A percentile compares a stretch with the other conserved stretches of the same genome.
Evolutionary conservation across 495 filamentous ascomycete species (phyloP).

Genomic region (Arthonia radiata): DNA sequence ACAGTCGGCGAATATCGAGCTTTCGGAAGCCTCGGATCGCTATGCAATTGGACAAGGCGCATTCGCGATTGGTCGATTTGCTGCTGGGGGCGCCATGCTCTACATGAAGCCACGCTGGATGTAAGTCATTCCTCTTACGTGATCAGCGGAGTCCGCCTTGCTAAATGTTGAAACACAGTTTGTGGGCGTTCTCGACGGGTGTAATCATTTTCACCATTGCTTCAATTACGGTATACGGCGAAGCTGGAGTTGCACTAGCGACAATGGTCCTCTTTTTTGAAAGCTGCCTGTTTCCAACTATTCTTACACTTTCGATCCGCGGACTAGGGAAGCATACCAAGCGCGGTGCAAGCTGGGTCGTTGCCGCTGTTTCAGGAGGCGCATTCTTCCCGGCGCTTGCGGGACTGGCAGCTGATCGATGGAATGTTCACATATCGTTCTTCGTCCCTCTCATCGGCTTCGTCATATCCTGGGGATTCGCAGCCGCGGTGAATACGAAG

Average conservation of each 20-base stretch:
- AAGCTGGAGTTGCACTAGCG: slow-evolving; percentile 30
- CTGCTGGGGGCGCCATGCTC: slow-evolving; percentile 24
- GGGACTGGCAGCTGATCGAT: slow-evolving; percentile 32
- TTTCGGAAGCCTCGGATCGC: slow-evolving; percentile 22
- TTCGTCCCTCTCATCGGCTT: too few relatives aligned
- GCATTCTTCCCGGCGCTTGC: slow-evolving; percentile 42
- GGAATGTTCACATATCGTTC: too few relatives aligned
- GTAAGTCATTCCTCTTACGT: too few relatives aligned
- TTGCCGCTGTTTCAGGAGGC: slow-evolving; percentile 39
- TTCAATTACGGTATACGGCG: slow-evolving; percentile 24
- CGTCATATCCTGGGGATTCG: too few relatives aligned
- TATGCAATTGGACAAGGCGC: slow-evolving; percentile 40
- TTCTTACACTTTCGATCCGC: slow-evolving; percentile 41
- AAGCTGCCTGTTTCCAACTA: slow-evolving; percentile 43
- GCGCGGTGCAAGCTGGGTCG: slow-evolving; percentile 37
- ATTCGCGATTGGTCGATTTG: slow-evolving; percentile 42
- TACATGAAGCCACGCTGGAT: slow-evolving; percentile 26
- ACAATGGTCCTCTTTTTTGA: slow-evolving; percentile 46
- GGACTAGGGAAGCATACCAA: slow-evolving; percentile 50
- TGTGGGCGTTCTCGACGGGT: slow-evolving; percentile 14
- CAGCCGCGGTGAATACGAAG: too few relatives aligned
- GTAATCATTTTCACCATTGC: slow-evolving; percentile 28
- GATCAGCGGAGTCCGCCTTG: too few relatives aligned
- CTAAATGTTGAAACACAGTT: too few relatives aligned
- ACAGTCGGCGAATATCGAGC: slow-evolving; percentile 14